Evolutionary conservation across 768 basidiomycete species (phyloP).

Genomic region (Trichaptum fuscoviolaceum): DNA sequence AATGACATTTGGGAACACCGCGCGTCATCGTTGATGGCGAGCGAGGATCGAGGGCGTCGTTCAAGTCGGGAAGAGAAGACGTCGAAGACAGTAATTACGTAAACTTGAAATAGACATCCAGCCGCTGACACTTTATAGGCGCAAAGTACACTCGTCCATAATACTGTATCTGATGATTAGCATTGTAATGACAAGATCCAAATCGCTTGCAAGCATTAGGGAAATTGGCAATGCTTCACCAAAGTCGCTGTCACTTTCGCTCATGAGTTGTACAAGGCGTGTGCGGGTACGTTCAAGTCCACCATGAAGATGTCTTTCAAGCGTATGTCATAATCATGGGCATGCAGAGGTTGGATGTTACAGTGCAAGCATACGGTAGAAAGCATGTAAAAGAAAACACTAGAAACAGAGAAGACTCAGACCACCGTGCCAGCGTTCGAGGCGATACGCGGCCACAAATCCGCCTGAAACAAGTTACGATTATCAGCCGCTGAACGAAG

Average conservation of each 20-base stretch:
- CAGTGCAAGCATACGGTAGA: constrained; percentile 3
- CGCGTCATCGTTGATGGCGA: not conserved
- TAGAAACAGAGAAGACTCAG: constrained; percentile 35
- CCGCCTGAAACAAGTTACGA: constrained; percentile 56
- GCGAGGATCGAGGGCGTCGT: not conserved
- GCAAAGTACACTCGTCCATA: too few species aligned
- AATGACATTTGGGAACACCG: not conserved
- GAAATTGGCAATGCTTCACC: too few species aligned
- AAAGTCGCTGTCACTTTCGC: too few species aligned
- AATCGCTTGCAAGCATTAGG: too few species aligned
- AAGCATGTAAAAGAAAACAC: constrained; percentile 15
- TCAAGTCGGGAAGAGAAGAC: not conserved
- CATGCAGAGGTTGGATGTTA: not conserved
- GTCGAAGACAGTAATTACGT: not conserved
- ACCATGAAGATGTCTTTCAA: not conserved
- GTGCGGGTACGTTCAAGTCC: not conserved
- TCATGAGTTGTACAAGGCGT: not conserved
- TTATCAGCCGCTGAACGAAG: not conserved
- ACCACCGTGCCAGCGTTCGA: constrained; percentile 99
- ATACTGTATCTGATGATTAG: too few species aligned
- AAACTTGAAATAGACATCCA: not conserved
- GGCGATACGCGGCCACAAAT: constrained; percentile 99
- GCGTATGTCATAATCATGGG: not conserved
- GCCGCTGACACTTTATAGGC: too few species aligned
- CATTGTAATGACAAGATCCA: too few species aligned